A percentile compares a stretch with the other conserved stretches of the same genome.
phyloP scores from a whole-genome alignment of 2,329 filamentous ascomycete species.

The Pseudopyricularia javanii region DNA sequence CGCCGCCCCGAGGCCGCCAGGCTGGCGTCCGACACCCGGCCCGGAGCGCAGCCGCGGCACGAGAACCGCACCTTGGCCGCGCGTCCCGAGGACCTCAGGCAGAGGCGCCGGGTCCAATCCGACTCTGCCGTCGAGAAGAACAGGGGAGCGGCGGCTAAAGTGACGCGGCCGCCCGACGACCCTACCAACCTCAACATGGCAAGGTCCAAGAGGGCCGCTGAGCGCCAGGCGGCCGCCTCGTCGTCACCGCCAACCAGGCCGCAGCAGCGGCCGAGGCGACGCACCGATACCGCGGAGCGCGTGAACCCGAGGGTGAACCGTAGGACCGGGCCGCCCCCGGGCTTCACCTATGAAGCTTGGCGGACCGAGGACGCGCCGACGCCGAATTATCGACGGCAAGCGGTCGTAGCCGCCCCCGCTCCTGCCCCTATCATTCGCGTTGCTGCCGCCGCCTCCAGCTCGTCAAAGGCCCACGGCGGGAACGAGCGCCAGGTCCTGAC shows the following conservation, averaged over 20 bases:
- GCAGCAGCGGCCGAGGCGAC: not conserved
- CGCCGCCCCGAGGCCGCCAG: not conserved
- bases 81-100: not conserved
- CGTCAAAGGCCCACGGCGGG: not conserved
- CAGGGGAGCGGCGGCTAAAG: not conserved
- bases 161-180: not conserved
- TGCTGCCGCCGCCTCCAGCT: too few relatives aligned
- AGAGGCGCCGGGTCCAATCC: too few relatives aligned
- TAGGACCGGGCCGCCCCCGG: not conserved
- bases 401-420: not conserved
- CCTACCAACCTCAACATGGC: not conserved
- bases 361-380: not conserved
- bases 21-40: not conserved
- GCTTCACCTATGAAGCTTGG: not conserved
- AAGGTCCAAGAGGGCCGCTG: not conserved
- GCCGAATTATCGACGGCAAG: not conserved
- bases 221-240: not conserved
- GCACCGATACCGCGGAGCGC: not conserved
- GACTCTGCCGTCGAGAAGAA: slow-evolving; percentile 8
- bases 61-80: not conserved
- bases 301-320: not conserved
- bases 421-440: too few relatives aligned
- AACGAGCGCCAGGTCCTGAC: not conserved
- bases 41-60: not conserved
- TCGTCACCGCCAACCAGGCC: not conserved